Evolutionary conservation across 2,329 filamentous ascomycete species (phyloP).

Genomic region (Ophiosphaerella korrae): DNA sequence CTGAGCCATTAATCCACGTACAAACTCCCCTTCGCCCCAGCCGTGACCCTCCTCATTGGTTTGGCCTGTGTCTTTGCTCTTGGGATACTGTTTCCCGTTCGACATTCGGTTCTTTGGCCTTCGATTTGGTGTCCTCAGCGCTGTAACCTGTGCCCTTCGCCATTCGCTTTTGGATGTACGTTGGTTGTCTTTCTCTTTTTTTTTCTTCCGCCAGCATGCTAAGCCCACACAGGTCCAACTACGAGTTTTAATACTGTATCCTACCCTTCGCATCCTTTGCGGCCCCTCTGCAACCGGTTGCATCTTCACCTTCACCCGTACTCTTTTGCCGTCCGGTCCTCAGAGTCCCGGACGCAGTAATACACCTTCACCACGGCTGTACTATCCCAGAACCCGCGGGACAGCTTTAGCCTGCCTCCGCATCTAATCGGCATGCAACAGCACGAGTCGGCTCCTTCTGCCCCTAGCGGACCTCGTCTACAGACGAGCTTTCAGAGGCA

Average conservation of each 20-base stretch:
- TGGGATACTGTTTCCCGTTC: constrained; percentile 23
- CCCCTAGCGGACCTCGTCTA: constrained; percentile 61
- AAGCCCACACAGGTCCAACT: constrained; percentile 26
- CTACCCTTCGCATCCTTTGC: constrained; percentile 31
- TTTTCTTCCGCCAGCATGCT: constrained; percentile 7
- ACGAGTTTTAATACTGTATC: constrained; percentile 38
- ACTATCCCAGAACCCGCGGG: constrained; percentile 76
- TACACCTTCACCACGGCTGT: constrained; percentile 77
- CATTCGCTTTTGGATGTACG: constrained; percentile 39
- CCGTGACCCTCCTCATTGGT: constrained; percentile 15
- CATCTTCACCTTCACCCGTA: constrained; percentile 41
- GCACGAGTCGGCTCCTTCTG: constrained; percentile 68
- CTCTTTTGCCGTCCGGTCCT: constrained; percentile 48
- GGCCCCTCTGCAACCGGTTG: constrained; percentile 32
- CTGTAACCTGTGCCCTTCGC: constrained; percentile 32
- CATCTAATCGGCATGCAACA: constrained; percentile 92
- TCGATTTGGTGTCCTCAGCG: constrained; percentile 27
- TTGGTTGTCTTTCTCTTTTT: constrained; percentile 4
- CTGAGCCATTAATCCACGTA: constrained; percentile 17
- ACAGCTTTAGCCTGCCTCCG: constrained; percentile 82
- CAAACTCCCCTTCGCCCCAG: constrained; percentile 15
- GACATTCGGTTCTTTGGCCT: constrained; percentile 33
- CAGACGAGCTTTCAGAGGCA: constrained; percentile 77
- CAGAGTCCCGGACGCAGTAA: constrained; percentile 61
- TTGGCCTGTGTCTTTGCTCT: constrained; percentile 19